Percentiles rank a stretch among this genome's conserved stretches.
phyloP scores from a whole-genome alignment of 305 asterid genomes.

The Lippia alba region DNA sequence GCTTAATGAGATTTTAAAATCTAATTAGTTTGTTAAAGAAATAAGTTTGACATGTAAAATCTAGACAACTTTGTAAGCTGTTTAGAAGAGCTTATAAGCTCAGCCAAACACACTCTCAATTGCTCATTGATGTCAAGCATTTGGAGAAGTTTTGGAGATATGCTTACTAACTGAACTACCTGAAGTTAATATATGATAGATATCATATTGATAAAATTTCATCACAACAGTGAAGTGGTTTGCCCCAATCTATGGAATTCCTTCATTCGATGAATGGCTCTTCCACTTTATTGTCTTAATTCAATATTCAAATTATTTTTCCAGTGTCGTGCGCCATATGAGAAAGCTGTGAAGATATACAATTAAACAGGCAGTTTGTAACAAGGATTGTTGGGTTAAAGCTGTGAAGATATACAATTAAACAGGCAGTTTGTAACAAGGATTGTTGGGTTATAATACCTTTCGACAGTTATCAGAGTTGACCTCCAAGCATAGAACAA shows the following conservation, averaged over 20 bases:
- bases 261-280: too few species aligned
- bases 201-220: not conserved
- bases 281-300: not conserved
- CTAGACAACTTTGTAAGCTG: too few species aligned
- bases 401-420: conserved; percentile 68
- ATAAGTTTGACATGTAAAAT: too few species aligned
- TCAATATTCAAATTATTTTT: not conserved
- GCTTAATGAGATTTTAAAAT: too few species aligned
- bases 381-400: not conserved
- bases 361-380: conserved; percentile 41
- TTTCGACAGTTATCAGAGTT: conserved; percentile 27
- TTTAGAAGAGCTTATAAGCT: too few species aligned
- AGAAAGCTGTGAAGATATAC: conserved; percentile 73
- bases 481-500: conserved; percentile 6
- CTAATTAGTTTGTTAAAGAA: too few species aligned
- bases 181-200: too few species aligned
- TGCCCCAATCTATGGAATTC: not conserved
- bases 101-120: too few species aligned
- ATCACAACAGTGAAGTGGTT: not conserved
- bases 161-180: too few species aligned
- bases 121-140: too few species aligned
- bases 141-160: too few species aligned
- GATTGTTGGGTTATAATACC: conserved; percentile 7
- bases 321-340: conserved; percentile 56
- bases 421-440: conserved; percentile 18